Evolutionary conservation across 2,329 filamentous ascomycete genomes (phyloP).

Genomic region (Zymoseptoria ardabiliae): DNA sequence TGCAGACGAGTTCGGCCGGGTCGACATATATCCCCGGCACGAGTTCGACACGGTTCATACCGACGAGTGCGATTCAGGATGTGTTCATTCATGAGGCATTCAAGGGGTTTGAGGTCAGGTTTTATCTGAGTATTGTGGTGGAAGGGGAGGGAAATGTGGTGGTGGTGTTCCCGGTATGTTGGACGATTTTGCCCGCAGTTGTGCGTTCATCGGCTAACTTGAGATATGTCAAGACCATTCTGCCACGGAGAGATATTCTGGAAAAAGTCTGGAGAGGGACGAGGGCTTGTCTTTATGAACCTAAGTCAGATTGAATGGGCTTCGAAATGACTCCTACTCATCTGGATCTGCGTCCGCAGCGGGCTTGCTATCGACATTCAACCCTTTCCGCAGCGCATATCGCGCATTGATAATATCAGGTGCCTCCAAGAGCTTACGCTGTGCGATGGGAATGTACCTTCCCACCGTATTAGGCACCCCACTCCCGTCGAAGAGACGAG

Average conservation of each 20-base stretch:
- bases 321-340: constrained; percentile 8
- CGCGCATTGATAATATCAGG: constrained; percentile 57
- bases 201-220: constrained; percentile 5
- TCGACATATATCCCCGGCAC: constrained; percentile 55
- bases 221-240: constrained; percentile 45
- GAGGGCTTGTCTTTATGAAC: constrained; percentile 73
- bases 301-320: constrained; percentile 36
- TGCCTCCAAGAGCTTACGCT: constrained; percentile 49
- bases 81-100: constrained; percentile 95
- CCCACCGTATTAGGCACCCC: constrained; percentile 48
- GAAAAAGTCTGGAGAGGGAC: constrained; percentile 87
- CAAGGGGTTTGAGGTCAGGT: constrained; percentile 79
- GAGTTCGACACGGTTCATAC: constrained; percentile 68
- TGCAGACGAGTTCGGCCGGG: constrained; percentile 74
- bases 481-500: constrained; percentile 53
- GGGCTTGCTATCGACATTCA: constrained; percentile 13
- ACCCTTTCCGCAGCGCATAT: constrained; percentile 47
- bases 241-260: constrained; percentile 67
- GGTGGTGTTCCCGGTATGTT: constrained; percentile 81
- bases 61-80: constrained; percentile 85
- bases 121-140: constrained; percentile 84
- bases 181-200: neutral
- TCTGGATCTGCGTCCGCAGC: constrained; percentile 8
- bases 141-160: constrained; percentile 82
- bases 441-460: constrained; percentile 50